A percentile compares a stretch with the other conserved stretches of the same genome.
Conservation (phyloP, 2,329 filamentous ascomycete species). For the Pseudogymnoascus sp. region DNA sequence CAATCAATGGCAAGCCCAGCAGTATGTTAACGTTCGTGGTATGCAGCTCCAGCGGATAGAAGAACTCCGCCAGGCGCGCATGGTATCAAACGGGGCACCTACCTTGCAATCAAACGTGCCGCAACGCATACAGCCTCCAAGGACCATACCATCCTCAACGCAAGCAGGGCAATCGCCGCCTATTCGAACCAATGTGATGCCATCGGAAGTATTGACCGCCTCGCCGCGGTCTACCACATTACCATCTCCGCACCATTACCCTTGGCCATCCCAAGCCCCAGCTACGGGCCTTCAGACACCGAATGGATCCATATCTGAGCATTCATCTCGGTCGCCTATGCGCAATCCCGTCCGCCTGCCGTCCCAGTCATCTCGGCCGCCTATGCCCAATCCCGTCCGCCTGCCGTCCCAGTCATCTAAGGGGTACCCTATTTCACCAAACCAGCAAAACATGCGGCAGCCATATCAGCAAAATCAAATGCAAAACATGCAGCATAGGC, state of each 20-base stretch:
- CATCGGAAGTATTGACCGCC: neutral
- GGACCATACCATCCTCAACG: neutral
- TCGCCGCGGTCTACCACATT: neutral
- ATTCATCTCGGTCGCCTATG: no score
- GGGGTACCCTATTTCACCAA: no score
- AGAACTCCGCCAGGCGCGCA: neutral
- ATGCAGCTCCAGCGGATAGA: conserved; percentile 10
- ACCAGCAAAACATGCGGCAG: conserved; percentile 4
- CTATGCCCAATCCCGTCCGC: no score
- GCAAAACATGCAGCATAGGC: neutral
- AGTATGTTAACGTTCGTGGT: conserved; percentile 18
- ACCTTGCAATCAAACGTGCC: neutral
- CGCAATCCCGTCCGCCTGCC: no score
- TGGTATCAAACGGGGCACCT: neutral
- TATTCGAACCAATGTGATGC: neutral
- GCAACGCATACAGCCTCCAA: neutral
- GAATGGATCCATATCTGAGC: neutral
- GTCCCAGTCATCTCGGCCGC: no score
- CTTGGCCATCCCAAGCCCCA: neutral
- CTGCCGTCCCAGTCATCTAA: no score
- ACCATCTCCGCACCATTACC: neutral
- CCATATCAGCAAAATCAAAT: neutral
- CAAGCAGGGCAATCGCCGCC: neutral
- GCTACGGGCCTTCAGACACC: no score
- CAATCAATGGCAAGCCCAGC: conserved; percentile 17